Conservation (phyloP, 176 grass and related monocot genomes). For the Musa itinerans region DNA sequence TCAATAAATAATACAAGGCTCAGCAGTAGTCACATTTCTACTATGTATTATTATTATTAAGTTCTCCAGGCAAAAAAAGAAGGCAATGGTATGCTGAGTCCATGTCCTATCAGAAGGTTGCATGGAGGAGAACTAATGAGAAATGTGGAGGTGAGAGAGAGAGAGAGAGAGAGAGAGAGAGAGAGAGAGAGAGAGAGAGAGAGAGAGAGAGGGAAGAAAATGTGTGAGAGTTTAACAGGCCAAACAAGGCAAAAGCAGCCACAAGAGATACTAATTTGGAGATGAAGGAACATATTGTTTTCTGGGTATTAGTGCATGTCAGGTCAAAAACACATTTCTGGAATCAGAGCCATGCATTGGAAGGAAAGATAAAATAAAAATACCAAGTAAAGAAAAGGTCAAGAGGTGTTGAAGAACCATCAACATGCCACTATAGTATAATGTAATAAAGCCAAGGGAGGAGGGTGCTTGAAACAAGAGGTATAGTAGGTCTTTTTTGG, state of each 20-base stretch:
- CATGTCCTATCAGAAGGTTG: neutral
- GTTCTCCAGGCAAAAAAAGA: neutral
- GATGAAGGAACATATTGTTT: conserved; percentile 25
- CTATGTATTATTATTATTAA: no score
- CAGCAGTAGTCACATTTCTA: no score
- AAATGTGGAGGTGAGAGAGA: neutral
- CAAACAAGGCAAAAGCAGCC: neutral
- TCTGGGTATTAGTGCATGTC: conserved; percentile 76
- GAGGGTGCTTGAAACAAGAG: conserved; percentile 48
- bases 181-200: neutral
- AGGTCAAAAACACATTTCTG: conserved; percentile 63
- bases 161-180: no score
- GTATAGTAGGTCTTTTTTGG: conserved; percentile 54
- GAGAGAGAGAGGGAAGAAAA: neutral
- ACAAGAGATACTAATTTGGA: neutral
- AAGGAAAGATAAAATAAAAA: conserved; percentile 53
- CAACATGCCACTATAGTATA: conserved; percentile 27
- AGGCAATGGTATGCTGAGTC: neutral
- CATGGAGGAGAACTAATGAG: no score
- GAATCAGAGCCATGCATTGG: conserved; percentile 91
- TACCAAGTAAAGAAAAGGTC: conserved; percentile 41
- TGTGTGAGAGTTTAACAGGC: no score
- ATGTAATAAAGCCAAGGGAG: conserved; percentile 33
- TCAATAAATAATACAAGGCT: no score
- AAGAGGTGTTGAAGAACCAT: conserved; percentile 47